A percentile compares a stretch with the other conserved stretches of the same genome.
These are phyloP conservation scores for Rhodotorula sp. DNA, from an alignment of 1,284 basidiomycete species.

Conservation along the genomic window DNA sequence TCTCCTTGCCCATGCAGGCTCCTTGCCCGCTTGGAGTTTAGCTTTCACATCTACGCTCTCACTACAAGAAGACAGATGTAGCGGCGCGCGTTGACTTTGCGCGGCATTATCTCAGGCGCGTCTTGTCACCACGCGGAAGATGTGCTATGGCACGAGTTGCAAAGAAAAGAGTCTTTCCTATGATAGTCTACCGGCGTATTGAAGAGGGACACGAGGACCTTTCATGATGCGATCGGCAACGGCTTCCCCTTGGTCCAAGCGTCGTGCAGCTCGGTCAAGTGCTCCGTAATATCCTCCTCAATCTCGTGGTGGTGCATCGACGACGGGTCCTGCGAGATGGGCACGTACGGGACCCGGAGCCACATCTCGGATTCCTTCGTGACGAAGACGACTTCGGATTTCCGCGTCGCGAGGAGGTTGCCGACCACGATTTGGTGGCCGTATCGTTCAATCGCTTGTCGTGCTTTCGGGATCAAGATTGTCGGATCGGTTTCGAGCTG, in stretches of 20 bases:
- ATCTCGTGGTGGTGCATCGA: conserved; percentile 59
- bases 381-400: conserved; percentile 89
- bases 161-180: too few relatives aligned
- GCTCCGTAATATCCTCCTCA: conserved; percentile 82
- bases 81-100: too few relatives aligned
- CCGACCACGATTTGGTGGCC: conserved; percentile 97
- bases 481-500: conserved; percentile 88
- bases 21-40: too few relatives aligned
- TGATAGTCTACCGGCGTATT: too few relatives aligned
- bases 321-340: conserved; percentile 41
- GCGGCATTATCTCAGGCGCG: too few relatives aligned
- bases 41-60: too few relatives aligned
- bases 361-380: conserved; percentile 56
- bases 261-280: conserved; percentile 70
- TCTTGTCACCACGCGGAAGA: too few relatives aligned
- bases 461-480: conserved; percentile 86
- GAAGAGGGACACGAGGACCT: too few relatives aligned
- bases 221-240: not conserved
- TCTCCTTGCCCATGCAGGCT: too few relatives aligned
- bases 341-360: conserved; percentile 43
- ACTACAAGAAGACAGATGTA: too few relatives aligned
- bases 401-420: conserved; percentile 84
- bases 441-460: conserved; percentile 81
- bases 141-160: too few relatives aligned
- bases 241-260: conserved; percentile 58